Base-by-base conservation (phyloP, 495 filamentous ascomycete species). In the Penicillium mononematosum region DNA sequence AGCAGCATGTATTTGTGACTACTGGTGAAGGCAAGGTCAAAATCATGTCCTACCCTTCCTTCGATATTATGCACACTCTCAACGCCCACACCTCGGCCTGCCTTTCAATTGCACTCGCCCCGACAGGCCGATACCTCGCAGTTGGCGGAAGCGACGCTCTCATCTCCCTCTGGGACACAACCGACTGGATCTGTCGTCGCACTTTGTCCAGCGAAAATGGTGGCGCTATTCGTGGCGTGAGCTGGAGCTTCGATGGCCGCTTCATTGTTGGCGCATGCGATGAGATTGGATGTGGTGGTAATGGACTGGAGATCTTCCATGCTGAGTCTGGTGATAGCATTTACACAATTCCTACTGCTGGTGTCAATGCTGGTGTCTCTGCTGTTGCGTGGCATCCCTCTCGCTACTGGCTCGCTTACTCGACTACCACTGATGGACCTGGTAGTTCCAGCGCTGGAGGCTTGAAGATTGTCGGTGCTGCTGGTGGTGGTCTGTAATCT, bases 331-430 rank as follows among this genome's bases (percentile, higher is more conserved):
- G 93, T 2, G 95, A 98, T 39, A 83, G 83, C 60, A 85, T 96
- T 8, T 85, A 92, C 61, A 91, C 81, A 10, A 79, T 96, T 51
- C 88, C 90, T 53, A 89, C 88, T 1, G 76, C 75, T 5, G 83
- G 58, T 78, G 79, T 38, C 53, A 74, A 62, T 70, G 71, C 60
- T 22, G 71, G 72, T 17, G 70, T 78, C 51, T 84, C 87, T 8
- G 79, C 86, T 41, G 87, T 96, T 7, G 87, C 87, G 6, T 98
- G 93, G 93, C 92, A 96, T 69, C 94, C 94, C 4, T 88, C 81
- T 36, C 77, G 87, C 65, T 98, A 98, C 65, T 90, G 85, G 78
- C 68, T 98, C 50, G 94, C 93, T 12, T 96, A 96, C 77, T 87
- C 89, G n/a, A 85, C 83, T 22, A 94, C 95, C 60, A 76, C 84